These are phyloP conservation scores for Oenanthe javanica DNA, from an alignment of 140 eudicot species.

Conservation along the genomic window DNA sequence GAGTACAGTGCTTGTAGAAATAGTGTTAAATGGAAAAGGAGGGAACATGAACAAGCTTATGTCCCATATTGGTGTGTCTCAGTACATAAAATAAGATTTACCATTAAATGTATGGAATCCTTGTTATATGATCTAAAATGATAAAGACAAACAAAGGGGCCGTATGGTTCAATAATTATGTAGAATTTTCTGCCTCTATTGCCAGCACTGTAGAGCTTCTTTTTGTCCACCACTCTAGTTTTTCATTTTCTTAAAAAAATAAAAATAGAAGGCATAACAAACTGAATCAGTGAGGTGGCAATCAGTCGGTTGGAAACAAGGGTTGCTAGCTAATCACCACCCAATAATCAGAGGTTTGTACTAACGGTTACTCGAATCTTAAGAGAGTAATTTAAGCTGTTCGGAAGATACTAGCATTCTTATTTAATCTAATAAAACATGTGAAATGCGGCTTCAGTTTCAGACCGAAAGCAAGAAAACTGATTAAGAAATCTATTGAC, in stretches of 20 bases:
- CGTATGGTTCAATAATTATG: neutral
- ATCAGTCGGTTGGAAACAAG: neutral
- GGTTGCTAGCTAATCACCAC: neutral
- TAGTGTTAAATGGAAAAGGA: neutral
- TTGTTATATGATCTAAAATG: neutral
- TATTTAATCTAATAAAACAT: no score
- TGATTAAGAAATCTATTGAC: no score
- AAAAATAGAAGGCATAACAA: neutral
- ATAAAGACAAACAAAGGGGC: neutral
- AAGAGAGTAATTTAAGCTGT: neutral
- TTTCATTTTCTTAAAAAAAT: neutral
- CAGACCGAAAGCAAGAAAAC: no score
- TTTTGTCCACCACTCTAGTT: conserved; percentile 2
- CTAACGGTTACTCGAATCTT: neutral
- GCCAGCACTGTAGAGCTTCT: neutral
- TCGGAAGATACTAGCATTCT: neutral
- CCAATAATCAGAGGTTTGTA: neutral
- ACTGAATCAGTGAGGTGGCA: neutral
- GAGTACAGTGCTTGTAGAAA: neutral
- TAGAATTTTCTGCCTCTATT: neutral
- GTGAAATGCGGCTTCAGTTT: no score
- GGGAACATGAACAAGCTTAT: neutral
- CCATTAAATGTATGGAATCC: neutral
- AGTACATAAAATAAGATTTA: neutral
- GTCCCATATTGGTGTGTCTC: neutral